These are phyloP conservation scores for Claviceps capensis DNA, from an alignment of 2,329 filamentous ascomycete species.

Conservation along the genomic window DNA sequence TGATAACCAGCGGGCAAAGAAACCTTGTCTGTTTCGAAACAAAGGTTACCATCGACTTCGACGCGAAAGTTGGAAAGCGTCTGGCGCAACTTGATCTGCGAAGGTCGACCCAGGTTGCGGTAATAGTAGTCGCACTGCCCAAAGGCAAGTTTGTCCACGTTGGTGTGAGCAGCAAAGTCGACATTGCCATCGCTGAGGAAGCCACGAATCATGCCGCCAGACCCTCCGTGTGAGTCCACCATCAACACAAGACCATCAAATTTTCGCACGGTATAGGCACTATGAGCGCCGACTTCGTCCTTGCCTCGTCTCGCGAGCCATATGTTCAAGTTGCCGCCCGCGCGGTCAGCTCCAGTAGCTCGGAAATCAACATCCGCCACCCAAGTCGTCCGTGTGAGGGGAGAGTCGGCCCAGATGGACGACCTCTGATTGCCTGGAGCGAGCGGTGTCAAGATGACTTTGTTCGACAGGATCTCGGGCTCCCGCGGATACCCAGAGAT, in stretches of 20 bases:
- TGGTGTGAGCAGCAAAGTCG: slow-evolving; percentile 63
- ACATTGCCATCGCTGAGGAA: slow-evolving; percentile 85
- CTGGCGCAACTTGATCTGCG: slow-evolving; percentile 61
- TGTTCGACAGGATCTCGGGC: slow-evolving; percentile 68
- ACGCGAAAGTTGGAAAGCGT: slow-evolving; percentile 56
- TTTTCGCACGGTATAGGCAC: slow-evolving; percentile 68
- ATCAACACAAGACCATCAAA: slow-evolving; percentile 89
- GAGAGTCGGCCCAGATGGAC: slow-evolving; percentile 61
- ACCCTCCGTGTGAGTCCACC: slow-evolving; percentile 68
- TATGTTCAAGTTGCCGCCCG: slow-evolving; percentile 79
- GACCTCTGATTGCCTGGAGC: slow-evolving; percentile 75
- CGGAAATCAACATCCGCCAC: slow-evolving; percentile 76
- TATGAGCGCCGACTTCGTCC: slow-evolving; percentile 51
- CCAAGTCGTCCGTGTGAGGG: slow-evolving; percentile 57
- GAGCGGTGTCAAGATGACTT: slow-evolving; percentile 80
- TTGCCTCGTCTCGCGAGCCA: slow-evolving; percentile 71
- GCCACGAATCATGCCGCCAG: slow-evolving; percentile 68
- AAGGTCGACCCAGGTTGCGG: slow-evolving; percentile 78
- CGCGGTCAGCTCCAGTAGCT: slow-evolving; percentile 71
- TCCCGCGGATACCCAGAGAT: slow-evolving; percentile 38
- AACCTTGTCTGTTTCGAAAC: slow-evolving; percentile 75
- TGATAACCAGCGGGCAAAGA: slow-evolving; percentile 66
- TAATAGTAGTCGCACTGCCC: slow-evolving; percentile 86
- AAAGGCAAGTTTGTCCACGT: slow-evolving; percentile 76
- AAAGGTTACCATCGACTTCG: slow-evolving; percentile 62